Evolutionary conservation across 495 filamentous ascomycete species (phyloP), one percentile per base, ranked within the genome.

Genomic region (Penicillium egyptiacum): DNA sequence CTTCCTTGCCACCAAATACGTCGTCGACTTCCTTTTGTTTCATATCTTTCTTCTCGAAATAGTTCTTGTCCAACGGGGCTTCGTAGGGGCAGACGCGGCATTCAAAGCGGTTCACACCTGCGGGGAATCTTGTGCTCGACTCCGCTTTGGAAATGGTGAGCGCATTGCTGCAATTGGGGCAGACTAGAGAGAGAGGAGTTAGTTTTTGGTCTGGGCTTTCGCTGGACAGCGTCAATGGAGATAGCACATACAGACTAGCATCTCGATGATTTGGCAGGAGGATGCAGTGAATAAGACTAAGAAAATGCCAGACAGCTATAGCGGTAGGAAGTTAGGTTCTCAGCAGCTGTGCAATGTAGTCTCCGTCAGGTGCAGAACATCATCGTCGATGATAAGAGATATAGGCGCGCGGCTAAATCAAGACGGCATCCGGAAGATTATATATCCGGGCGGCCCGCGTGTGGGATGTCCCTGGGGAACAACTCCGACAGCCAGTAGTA

Each of bases 61-160:
- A 88, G 39, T 85, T 80, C 58, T 86, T 77, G 47, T 83, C 82
- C 60, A 96, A 82, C 31, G 87, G 70, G 68, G 86, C 89, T 72
- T 92, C 81, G 76, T 96, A 98, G 8, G 94, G 92, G 62, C 94
- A 98, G 46, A 91, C 92, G 40, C 89, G 88, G 76, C 94, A 98
- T 76, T 96, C 91, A 67, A 97, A 87, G 30, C 90, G 83, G 70
- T 90, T 89, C 48, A 83, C 75, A 10, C 80, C 81, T 30, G 71
- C 59, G 14, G 79, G 78, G 54, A 78, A 68, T 50, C 72, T 67
- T 16, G 70, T 65, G n/a, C 75, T 73, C 25, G 74, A 58, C 25
- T 79, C 76, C 56, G 86, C 83, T 56, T 79, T 78, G 50, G 84
- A 80, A 53, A 90, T 79, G 35, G 75, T 93, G 60, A 98, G 87